These are phyloP conservation scores for Fragaria vesca DNA, from an alignment of 306 rosid genomes.

Conservation along the genomic window DNA sequence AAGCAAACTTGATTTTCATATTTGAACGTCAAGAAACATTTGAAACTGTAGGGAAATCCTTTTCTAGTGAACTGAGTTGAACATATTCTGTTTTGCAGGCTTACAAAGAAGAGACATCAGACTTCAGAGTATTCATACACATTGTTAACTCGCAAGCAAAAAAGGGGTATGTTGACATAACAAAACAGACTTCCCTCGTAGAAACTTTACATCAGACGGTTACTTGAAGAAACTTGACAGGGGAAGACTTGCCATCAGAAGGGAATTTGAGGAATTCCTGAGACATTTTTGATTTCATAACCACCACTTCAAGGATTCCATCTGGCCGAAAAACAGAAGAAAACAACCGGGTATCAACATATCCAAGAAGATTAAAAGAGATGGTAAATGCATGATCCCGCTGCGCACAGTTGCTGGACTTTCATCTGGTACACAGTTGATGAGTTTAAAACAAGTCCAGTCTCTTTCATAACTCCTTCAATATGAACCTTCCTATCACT, in stretches of 20 bases:
- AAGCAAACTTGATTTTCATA: background rate
- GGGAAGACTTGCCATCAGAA: too few species aligned
- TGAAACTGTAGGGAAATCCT: too few species aligned
- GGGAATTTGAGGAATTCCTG: background rate
- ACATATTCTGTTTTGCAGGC: background rate
- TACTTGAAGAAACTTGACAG: too few species aligned
- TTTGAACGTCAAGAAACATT: too few species aligned
- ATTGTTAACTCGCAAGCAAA: background rate
- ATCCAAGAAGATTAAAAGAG: conserved; percentile 53
- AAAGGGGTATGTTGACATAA: background rate
- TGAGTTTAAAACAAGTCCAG: conserved; percentile 34
- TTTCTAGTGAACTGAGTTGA: background rate
- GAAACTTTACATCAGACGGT: background rate
- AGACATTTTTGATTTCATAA: conserved; percentile 32
- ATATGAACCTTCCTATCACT: conserved; percentile 51
- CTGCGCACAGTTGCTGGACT: conserved; percentile 51
- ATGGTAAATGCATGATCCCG: conserved; percentile 50
- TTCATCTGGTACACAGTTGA: conserved; percentile 36
- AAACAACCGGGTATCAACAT: conserved; percentile 52
- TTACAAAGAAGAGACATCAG: background rate
- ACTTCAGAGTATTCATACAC: background rate
- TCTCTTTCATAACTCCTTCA: conserved; percentile 48
- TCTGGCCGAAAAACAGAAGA: conserved; percentile 48
- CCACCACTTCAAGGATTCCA: conserved; percentile 52
- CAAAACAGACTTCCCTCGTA: background rate